Conservation (phyloP, 495 filamentous ascomycete species). For the Penicillium subrubescens region DNA sequence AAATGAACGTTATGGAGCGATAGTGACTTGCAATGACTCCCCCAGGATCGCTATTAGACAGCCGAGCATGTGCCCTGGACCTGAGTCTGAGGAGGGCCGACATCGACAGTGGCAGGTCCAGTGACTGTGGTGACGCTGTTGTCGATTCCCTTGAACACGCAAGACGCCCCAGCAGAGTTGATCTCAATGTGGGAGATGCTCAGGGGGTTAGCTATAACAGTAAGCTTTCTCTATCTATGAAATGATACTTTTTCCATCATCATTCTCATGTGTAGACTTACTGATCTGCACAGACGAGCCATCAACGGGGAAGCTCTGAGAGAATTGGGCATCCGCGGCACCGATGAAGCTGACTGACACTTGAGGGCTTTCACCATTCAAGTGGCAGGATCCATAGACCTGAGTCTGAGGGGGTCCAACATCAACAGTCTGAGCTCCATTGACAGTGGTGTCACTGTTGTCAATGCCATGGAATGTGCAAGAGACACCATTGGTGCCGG, state of each 20-base stretch:
- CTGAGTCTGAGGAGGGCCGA: constrained; percentile 25
- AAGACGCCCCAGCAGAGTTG: constrained; percentile 3
- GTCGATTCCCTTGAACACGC: constrained; percentile 19
- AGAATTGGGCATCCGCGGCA: constrained; percentile 23
- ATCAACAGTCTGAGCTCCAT: constrained; percentile 22
- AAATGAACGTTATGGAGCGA: not conserved
- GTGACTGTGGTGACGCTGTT: constrained; percentile 16
- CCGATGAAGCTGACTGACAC: constrained; percentile 20
- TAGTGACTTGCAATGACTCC: not conserved
- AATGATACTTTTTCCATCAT: not conserved
- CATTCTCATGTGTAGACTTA: constrained; percentile 8
- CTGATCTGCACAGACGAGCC: constrained; percentile 9
- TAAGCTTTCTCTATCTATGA: constrained; percentile 1
- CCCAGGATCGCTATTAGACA: not conserved
- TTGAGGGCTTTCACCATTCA: not conserved
- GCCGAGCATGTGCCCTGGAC: constrained; percentile 13
- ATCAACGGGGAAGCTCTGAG: constrained; percentile 17
- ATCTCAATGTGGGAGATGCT: constrained; percentile 24
- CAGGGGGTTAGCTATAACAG: constrained; percentile 11
- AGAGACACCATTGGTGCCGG: constrained; percentile 9
- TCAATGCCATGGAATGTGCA: constrained; percentile 32
- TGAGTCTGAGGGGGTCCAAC: constrained; percentile 45
- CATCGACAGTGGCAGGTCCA: constrained; percentile 18
- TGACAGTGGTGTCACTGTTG: constrained; percentile 25
- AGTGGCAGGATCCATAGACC: constrained; percentile 32